Evolutionary conservation across 768 basidiomycete species (phyloP).

Genomic region (Calocera viscosa): DNA sequence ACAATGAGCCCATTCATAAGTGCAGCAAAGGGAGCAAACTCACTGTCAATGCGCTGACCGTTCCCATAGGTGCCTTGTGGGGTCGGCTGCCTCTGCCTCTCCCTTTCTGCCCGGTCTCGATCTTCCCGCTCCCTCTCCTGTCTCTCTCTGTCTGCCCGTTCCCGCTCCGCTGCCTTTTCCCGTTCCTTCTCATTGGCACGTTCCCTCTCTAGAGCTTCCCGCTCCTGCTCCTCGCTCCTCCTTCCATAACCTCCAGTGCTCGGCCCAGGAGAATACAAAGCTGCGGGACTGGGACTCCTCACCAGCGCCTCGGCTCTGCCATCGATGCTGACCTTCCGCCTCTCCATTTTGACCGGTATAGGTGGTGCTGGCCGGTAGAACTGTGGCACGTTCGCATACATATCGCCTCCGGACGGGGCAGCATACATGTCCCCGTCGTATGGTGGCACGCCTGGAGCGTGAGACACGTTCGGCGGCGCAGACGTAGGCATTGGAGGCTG

Average conservation of each 20-base stretch:
- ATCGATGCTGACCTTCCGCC: neutral
- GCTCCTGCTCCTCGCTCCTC: neutral
- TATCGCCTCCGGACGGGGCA: neutral
- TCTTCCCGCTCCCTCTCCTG: neutral
- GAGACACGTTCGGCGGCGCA: neutral
- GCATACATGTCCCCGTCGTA: neutral
- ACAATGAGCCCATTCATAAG: neutral
- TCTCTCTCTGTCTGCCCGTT: neutral
- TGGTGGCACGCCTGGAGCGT: no score
- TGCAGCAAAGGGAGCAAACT: neutral
- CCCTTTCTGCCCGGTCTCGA: neutral
- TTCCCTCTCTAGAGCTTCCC: neutral
- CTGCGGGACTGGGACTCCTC: neutral
- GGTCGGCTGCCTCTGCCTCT: neutral
- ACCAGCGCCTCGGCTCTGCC: neutral
- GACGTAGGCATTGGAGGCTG: neutral
- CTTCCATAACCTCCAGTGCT: neutral
- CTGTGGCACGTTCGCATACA: neutral
- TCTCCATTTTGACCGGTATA: neutral
- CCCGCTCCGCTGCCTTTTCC: neutral
- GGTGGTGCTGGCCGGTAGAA: neutral
- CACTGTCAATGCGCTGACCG: slow-evolving; percentile 1
- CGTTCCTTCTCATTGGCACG: neutral
- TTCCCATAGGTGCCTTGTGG: neutral
- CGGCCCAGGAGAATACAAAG: neutral